Percentiles rank a stretch among this genome's conserved stretches.
Conservation (phyloP, 192 early-diverging fungal species). For the Polychytrium aggregatum region DNA sequence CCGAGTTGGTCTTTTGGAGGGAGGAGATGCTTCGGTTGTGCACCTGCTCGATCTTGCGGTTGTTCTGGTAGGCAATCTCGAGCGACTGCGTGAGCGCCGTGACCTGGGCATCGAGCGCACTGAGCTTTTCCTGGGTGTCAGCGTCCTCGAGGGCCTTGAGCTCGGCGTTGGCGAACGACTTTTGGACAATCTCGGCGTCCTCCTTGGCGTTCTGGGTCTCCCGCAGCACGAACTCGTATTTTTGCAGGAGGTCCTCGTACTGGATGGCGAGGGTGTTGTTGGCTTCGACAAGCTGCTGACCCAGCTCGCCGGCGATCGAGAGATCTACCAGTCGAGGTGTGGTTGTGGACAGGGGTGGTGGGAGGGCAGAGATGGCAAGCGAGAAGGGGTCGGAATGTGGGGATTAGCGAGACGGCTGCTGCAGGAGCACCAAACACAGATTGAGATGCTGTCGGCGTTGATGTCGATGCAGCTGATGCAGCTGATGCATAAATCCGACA, state of each 20-base stretch:
- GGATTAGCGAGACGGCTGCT: too few relatives aligned
- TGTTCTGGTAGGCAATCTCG: constrained; percentile 5
- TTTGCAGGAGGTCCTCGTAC: constrained; percentile 10
- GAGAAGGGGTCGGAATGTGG: too few relatives aligned
- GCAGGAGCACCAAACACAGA: too few relatives aligned
- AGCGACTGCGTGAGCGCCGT: constrained; percentile 10
- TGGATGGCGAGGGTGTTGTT: constrained; percentile 13
- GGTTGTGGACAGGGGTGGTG: too few relatives aligned
- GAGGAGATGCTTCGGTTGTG: constrained; percentile 5
- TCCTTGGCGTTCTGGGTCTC: neutral
- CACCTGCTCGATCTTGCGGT: constrained; percentile 13
- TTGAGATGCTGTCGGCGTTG: too few relatives aligned
- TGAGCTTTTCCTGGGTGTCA: neutral
- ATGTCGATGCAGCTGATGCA: too few relatives aligned
- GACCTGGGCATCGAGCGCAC: constrained; percentile 5
- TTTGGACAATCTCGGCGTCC: neutral
- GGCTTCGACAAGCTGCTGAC: constrained; percentile 17
- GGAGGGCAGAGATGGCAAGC: too few relatives aligned
- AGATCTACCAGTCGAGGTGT: too few relatives aligned
- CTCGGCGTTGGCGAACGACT: constrained; percentile 1
- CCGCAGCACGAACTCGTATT: neutral
- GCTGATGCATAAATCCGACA: too few relatives aligned
- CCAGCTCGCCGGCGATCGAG: constrained; percentile 20
- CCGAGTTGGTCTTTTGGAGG: constrained; percentile 10
- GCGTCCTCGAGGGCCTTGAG: neutral